These are phyloP conservation scores for Penicillium steckii DNA, from an alignment of 495 filamentous ascomycete genomes.

Conservation along the genomic window DNA sequence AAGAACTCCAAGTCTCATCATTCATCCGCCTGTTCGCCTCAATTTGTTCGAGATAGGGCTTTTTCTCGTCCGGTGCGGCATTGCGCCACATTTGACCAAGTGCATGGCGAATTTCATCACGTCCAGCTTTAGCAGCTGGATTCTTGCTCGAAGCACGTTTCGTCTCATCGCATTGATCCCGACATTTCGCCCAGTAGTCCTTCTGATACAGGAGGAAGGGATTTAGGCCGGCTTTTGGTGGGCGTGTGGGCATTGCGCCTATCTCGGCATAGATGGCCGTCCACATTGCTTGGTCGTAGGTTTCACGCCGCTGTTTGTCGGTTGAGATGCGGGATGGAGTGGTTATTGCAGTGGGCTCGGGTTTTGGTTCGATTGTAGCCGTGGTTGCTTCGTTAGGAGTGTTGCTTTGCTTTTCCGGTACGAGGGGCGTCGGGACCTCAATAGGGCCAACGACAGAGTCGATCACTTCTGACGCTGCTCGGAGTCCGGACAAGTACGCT, in stretches of 20 bases:
- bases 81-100: slow-evolving; percentile 89
- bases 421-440: slow-evolving; percentile 67
- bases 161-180: slow-evolving; percentile 66
- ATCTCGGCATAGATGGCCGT: slow-evolving; percentile 65
- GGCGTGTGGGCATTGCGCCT: slow-evolving; percentile 69
- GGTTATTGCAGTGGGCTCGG: slow-evolving; percentile 1
- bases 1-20: slow-evolving; percentile 54
- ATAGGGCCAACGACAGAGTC: slow-evolving; percentile 80
- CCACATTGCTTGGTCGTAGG: slow-evolving; percentile 73
- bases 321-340: slow-evolving; percentile 26
- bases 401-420: slow-evolving; percentile 56
- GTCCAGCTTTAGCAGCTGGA: slow-evolving; percentile 60
- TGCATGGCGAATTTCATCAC: slow-evolving; percentile 76
- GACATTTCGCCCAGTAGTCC: slow-evolving; percentile 73
- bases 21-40: slow-evolving; percentile 64
- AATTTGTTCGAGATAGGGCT: slow-evolving; percentile 72
- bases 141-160: slow-evolving; percentile 63
- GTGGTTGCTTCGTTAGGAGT: slow-evolving; percentile 4
- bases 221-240: slow-evolving; percentile 67
- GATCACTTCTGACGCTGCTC: slow-evolving; percentile 82
- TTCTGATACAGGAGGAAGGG: slow-evolving; percentile 71
- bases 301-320: slow-evolving; percentile 57
- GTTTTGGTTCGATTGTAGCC: neutral
- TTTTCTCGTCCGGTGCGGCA: slow-evolving; percentile 61
- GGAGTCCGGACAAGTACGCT: slow-evolving; percentile 88